Evolutionary conservation across 2,329 filamentous ascomycete genomes (phyloP).

Genomic region (Colletotrichum plurivorum): DNA sequence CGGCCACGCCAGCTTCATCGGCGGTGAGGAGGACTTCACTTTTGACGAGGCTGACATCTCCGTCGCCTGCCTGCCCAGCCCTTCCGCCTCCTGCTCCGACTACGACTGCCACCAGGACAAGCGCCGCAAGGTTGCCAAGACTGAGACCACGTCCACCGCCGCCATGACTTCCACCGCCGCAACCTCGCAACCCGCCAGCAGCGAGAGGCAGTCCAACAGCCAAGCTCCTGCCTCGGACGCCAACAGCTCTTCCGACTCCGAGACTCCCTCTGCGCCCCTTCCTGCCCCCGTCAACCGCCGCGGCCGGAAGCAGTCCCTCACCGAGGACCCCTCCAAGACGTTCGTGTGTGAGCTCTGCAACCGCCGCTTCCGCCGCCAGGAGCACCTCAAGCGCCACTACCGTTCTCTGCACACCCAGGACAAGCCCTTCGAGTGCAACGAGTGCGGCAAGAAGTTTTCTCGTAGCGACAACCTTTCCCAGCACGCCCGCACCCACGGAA

Average conservation of each 20-base stretch:
- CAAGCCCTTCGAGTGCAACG: constrained; percentile 97
- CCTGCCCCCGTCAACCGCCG: constrained; percentile 84
- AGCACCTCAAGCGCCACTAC: constrained; percentile 99
- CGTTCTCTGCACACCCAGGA: constrained; percentile 98
- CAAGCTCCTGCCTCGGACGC: constrained; percentile 50
- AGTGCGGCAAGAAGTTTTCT: constrained; percentile 99
- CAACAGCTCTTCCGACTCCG: constrained; percentile 59
- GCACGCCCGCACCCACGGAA: constrained; percentile 93
- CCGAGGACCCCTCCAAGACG: constrained; percentile 97
- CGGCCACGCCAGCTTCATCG: constrained; percentile 82
- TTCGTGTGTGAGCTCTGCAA: constrained; percentile 98
- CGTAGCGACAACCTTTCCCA: constrained; percentile 97
- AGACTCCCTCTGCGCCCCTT: constrained; percentile 57
- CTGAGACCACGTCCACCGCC: constrained; percentile 51
- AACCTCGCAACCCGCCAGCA: constrained; percentile 49
- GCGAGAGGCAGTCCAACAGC: constrained; percentile 52
- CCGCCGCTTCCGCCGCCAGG: constrained; percentile 96
- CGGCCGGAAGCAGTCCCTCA: constrained; percentile 97
- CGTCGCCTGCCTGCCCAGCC: constrained; percentile 74
- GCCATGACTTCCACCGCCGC: constrained; percentile 60
- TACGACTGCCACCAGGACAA: constrained; percentile 68
- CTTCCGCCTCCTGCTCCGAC: constrained; percentile 67
- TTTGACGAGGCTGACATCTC: constrained; percentile 78
- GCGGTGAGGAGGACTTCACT: constrained; percentile 80
- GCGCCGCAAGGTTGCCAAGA: constrained; percentile 66